phyloP scores from a whole-genome alignment of 2,329 filamentous ascomycete species.

The Penicillium sp. region DNA sequence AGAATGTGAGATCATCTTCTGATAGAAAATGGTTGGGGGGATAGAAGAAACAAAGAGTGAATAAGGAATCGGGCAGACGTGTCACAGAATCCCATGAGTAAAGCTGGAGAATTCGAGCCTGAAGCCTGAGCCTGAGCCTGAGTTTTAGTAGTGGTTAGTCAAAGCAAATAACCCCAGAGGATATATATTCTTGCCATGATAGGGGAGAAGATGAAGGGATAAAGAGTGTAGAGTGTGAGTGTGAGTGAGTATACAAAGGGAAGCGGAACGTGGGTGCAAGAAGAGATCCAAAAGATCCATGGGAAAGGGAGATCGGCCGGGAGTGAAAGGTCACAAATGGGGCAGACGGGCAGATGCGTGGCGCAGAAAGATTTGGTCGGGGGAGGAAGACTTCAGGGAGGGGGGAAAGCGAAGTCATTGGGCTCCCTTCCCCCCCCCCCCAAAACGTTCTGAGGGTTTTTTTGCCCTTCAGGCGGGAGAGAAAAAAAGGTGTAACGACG shows the following conservation, averaged over 20 bases:
- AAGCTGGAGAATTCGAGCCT: background rate
- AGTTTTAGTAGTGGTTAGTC: background rate
- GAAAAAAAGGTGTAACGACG: constrained; percentile 7
- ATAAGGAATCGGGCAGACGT: background rate
- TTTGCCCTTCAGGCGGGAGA: background rate
- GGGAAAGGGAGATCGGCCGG: constrained; percentile 23
- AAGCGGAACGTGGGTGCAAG: constrained; percentile 16
- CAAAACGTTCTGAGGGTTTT: background rate
- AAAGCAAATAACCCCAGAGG: background rate
- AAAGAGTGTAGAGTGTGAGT: too few relatives aligned
- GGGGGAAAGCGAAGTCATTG: constrained; percentile 6
- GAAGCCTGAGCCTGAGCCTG: background rate
- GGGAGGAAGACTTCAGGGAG: constrained; percentile 10
- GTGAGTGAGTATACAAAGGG: constrained; percentile 15
- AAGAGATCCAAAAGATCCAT: constrained; percentile 17
- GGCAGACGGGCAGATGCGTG: constrained; percentile 20
- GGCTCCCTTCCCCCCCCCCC: background rate
- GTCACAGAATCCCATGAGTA: background rate
- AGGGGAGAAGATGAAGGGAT: background rate
- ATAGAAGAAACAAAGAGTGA: constrained; percentile 1
- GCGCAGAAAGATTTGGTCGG: constrained; percentile 11
- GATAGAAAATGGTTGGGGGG: background rate
- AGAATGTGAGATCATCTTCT: background rate
- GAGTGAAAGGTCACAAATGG: constrained; percentile 11
- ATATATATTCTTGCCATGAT: background rate